Percentiles rank a stretch among this genome's conserved stretches.
Conservation (phyloP, 305 asterid genomes). For the Rubia peregrina region DNA sequence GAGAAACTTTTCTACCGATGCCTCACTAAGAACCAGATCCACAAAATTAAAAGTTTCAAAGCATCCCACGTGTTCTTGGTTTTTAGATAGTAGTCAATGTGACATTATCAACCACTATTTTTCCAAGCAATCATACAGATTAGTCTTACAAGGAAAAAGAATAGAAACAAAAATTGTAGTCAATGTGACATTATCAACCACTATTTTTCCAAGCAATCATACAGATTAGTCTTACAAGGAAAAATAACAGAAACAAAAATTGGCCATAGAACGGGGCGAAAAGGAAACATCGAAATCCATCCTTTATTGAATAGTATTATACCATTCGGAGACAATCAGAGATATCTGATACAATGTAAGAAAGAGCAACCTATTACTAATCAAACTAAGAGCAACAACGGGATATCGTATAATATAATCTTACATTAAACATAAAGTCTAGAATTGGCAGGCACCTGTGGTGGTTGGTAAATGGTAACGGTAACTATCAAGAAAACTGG, state of each 20-base stretch:
- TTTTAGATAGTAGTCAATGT: not conserved
- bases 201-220: not conserved
- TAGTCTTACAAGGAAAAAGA: not conserved
- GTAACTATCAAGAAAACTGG: not conserved
- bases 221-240: not conserved
- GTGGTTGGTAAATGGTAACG: not conserved
- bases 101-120: not conserved
- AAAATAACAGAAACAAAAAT: not conserved
- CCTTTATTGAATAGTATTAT: not conserved
- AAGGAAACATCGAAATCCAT: not conserved
- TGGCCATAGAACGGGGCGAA: not conserved
- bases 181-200: not conserved
- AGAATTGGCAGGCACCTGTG: slow-evolving; percentile 2
- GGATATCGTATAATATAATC: not conserved
- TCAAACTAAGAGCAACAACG: slow-evolving; percentile 1
- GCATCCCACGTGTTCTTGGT: not conserved
- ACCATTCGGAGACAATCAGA: not conserved
- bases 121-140: not conserved
- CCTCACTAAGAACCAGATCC: not conserved
- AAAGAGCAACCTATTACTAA: slow-evolving; percentile 9
- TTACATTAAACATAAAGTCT: not conserved
- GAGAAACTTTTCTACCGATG: not conserved
- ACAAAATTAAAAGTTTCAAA: not conserved
- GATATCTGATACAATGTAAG: slow-evolving; percentile 11
- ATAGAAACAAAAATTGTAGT: not conserved